Conservation (phyloP, 768 basidiomycete species). For the Boletus sensibilis region DNA sequence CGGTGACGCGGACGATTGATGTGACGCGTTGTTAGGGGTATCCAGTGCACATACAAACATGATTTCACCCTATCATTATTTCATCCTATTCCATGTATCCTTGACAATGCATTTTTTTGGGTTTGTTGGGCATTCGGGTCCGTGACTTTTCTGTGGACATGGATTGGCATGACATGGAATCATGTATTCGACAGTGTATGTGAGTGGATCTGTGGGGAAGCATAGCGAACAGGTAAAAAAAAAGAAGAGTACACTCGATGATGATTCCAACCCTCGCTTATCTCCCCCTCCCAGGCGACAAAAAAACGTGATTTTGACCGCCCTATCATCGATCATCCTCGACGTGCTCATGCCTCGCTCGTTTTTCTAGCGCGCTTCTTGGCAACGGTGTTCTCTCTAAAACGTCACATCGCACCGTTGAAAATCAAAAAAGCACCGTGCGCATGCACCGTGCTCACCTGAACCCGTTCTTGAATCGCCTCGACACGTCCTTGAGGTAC, state of each 20-base stretch:
- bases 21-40: not conserved
- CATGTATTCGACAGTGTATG: slow-evolving; percentile 19
- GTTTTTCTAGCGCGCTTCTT: slow-evolving; percentile 73
- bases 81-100: slow-evolving; percentile 19
- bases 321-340: not conserved
- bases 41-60: not conserved
- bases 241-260: slow-evolving; percentile 18
- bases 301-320: not conserved
- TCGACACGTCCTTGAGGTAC: slow-evolving; percentile 87
- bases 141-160: not conserved
- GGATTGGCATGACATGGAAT: slow-evolving; percentile 3
- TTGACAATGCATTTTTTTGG: not conserved
- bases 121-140: not conserved
- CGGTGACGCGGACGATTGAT: slow-evolving; percentile 22
- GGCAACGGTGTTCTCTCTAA: slow-evolving; percentile 87
- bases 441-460: slow-evolving; percentile 43
- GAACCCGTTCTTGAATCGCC: slow-evolving; percentile 99
- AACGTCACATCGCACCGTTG: not conserved
- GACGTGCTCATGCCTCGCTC: slow-evolving; percentile 42
- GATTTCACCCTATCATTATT: slow-evolving; percentile 18
- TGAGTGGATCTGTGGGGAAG: not conserved
- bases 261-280: not conserved
- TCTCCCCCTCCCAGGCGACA: not conserved
- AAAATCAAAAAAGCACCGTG: not conserved
- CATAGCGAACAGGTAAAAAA: slow-evolving; percentile 12